Evolutionary conservation across 1,284 basidiomycete genomes (phyloP), one percentile per base, ranked within the genome.

Genomic region (Cerrena zonata): DNA sequence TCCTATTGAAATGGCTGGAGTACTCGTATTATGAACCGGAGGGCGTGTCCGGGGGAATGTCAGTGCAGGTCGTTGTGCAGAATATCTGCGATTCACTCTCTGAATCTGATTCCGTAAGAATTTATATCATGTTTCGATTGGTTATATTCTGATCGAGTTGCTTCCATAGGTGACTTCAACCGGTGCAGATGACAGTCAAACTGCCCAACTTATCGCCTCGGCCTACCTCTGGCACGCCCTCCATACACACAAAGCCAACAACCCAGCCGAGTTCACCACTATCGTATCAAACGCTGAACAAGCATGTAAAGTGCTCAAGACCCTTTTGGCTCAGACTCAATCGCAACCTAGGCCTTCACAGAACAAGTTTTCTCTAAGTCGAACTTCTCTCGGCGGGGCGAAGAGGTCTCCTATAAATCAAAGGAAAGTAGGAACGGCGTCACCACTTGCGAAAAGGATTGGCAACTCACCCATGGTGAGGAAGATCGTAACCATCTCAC

Each of bases 211-310:
- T 53, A 71, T 19, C 11, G 24, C 21, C 13, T 30, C 39, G 23
- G 66, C 71, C 2, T 75, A 83, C 56, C 69, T 88, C n/a, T 87
- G 84, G 84, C 63, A 78, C 37, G 78, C 80, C 1, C 64, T 89
- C 12, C 81, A 85, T 57, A 74, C 76, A 1, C 86, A 89, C 62
- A 74, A 77, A 18, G 69, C 65, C 11, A 69, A 63, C 2, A 73
- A 75, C 53, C 48, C 61, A 1, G 59, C 69, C 12, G 76, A 77
- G 59, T 71, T 66, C 47, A 55, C 63, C 0, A 56, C 70, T 5
- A 70, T 84, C 24, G 64, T 71, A 12, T 55, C 63, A 22, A 75
- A 82, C 53, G 68, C 75, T 0, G 77, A 79, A 24, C 67, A 76
- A 18, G 82, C 80, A 0, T 80, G 72, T 56, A 65, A 60, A 18